Percentiles rank a stretch among this genome's conserved stretches.
phyloP scores from a whole-genome alignment of 2,329 filamentous ascomycete species.

The Paracoccidioides brasiliensis region DNA sequence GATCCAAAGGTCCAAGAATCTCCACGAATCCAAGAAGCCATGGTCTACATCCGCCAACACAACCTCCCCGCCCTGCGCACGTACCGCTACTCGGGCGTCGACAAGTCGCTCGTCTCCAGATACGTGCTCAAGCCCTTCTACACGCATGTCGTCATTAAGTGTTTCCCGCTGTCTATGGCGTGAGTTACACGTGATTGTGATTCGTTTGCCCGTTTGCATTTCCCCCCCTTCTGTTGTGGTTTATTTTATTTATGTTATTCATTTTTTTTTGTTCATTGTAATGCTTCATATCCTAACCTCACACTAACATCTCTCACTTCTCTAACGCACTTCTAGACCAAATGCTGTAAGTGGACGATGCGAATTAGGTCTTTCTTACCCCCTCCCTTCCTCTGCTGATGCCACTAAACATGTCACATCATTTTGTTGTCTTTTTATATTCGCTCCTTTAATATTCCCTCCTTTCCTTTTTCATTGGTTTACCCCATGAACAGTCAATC shows the following conservation, averaged over 20 bases:
- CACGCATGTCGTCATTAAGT: conserved; percentile 82
- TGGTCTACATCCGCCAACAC: conserved; percentile 93
- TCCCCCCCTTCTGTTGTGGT: not conserved
- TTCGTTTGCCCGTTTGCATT: not conserved
- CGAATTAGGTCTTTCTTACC: not conserved
- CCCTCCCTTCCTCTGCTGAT: not conserved
- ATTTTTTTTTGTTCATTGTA: not conserved
- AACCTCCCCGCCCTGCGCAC: conserved; percentile 76
- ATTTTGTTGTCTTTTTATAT: not conserved
- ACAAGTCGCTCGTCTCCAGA: conserved; percentile 77
- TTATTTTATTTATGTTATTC: not conserved
- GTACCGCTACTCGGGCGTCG: conserved; percentile 91
- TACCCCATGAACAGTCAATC: not conserved
- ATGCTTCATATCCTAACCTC: not conserved
- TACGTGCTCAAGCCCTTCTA: conserved; percentile 98
- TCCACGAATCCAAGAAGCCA: conserved; percentile 31
- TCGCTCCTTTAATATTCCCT: not conserved
- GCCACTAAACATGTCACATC: not conserved
- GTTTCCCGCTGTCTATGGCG: conserved; percentile 93
- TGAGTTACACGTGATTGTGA: conserved; percentile 28
- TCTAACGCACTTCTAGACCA: conserved; percentile 24
- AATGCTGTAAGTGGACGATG: conserved; percentile 36
- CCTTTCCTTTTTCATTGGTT: not conserved
- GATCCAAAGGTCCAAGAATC: not conserved
- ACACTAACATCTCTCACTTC: not conserved